Conservation (phyloP, 805 yeast genomes). For the Monosporozyma aerobia region DNA sequence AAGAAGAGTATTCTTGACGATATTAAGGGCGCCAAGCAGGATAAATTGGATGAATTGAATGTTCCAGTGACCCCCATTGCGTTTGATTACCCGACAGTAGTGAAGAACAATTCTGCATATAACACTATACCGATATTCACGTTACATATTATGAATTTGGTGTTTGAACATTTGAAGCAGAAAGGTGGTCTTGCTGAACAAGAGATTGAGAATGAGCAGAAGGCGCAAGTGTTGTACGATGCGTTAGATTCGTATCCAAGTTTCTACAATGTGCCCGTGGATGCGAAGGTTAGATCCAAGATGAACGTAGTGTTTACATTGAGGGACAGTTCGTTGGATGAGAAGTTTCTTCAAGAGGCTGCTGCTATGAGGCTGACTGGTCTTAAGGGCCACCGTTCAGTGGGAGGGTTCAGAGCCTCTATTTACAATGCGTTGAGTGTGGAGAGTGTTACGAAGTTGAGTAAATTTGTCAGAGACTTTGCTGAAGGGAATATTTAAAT, state of each 20-base stretch:
- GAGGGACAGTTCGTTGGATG: conserved; percentile 53
- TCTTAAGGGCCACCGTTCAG: conserved; percentile 91
- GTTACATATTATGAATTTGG: conserved; percentile 75
- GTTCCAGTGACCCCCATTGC: conserved; percentile 87
- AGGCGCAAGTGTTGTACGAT: conserved; percentile 55
- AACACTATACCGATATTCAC: conserved; percentile 95
- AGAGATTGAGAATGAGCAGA: conserved; percentile 45
- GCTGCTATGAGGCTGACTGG: conserved; percentile 54
- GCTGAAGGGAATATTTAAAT: conserved; percentile 33
- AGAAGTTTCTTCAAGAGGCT: conserved; percentile 62
- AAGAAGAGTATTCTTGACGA: conserved; percentile 66
- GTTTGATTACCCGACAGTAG: conserved; percentile 76
- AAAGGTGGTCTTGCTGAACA: conserved; percentile 69
- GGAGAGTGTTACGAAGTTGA: conserved; percentile 49
- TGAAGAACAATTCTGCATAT: conserved; percentile 83
- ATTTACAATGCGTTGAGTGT: conserved; percentile 77
- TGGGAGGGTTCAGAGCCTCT: conserved; percentile 94
- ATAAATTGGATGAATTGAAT: conserved; percentile 45
- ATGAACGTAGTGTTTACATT: conserved; percentile 93
- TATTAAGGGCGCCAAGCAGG: conserved; percentile 44
- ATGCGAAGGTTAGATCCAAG: conserved; percentile 54
- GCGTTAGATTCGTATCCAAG: conserved; percentile 59
- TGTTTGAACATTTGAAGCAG: conserved; percentile 49
- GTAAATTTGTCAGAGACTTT: conserved; percentile 49
- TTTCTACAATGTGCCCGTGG: conserved; percentile 60